Evolutionary conservation across 305 asterid species (phyloP).

Genomic region (Fraxinus velutina): DNA sequence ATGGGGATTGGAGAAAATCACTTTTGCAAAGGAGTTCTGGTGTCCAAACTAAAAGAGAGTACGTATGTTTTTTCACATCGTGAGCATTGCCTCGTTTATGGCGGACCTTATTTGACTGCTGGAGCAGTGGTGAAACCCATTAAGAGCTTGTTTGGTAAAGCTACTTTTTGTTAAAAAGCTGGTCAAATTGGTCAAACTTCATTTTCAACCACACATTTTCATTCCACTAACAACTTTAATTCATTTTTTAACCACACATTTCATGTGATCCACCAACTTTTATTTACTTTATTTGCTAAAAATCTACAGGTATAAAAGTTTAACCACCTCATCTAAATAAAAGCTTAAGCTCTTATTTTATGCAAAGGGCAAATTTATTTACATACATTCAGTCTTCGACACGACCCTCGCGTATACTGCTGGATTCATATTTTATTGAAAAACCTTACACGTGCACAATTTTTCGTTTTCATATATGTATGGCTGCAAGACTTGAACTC

Average conservation of each 20-base stretch:
- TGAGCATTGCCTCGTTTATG: neutral
- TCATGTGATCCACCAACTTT: neutral
- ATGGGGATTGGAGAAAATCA: neutral
- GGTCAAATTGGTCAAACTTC: neutral
- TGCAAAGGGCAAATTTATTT: neutral
- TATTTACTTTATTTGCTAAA: neutral
- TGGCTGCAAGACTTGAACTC: neutral
- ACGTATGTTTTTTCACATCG: neutral
- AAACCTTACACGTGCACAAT: neutral
- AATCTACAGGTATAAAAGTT: neutral
- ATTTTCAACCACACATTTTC: neutral
- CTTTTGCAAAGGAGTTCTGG: neutral
- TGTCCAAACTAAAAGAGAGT: neutral
- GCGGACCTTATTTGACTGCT: neutral
- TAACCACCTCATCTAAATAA: neutral
- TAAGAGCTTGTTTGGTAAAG: neutral
- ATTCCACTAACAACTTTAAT: neutral
- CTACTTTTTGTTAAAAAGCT: neutral
- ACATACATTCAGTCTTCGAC: neutral
- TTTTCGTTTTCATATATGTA: neutral
- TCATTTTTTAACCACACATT: neutral
- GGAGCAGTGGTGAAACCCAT: neutral
- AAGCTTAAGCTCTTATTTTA: neutral
- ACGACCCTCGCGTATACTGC: neutral
- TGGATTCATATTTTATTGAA: neutral